Percentiles rank a stretch among this genome's conserved stretches.
phyloP scores from a whole-genome alignment of 345 rosid species.

The Firmiana major region DNA sequence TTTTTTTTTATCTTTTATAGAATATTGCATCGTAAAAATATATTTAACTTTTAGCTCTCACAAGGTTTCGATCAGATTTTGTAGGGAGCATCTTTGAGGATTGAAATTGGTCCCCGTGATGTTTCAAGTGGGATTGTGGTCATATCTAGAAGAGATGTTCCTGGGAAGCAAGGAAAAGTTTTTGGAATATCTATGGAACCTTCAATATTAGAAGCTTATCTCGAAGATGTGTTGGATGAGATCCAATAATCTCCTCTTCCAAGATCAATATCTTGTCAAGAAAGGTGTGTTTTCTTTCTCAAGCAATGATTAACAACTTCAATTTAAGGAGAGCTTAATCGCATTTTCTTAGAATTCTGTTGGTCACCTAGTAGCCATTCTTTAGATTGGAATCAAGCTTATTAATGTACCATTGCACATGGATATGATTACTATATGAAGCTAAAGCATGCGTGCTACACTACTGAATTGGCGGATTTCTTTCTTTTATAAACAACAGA shows the following conservation, averaged over 20 bases:
- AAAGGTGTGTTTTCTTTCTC: no score
- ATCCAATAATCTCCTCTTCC: constrained; percentile 75
- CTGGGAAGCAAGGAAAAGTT: constrained; percentile 86
- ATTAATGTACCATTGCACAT: not conserved
- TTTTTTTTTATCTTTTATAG: not conserved
- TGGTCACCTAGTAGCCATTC: not conserved
- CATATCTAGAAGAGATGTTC: constrained; percentile 84
- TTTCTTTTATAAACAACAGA: not conserved
- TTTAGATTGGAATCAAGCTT: not conserved
- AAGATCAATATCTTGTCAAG: constrained; percentile 28
- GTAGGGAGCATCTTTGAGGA: constrained; percentile 82
- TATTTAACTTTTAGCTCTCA: not conserved
- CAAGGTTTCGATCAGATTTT: constrained; percentile 16
- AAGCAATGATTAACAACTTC: not conserved
- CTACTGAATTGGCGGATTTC: not conserved
- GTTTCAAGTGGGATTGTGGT: constrained; percentile 78
- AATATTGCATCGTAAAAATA: not conserved
- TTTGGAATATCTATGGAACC: constrained; percentile 92
- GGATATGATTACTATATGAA: not conserved
- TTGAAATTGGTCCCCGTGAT: constrained; percentile 96
- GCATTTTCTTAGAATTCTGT: not conserved
- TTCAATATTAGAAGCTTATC: constrained; percentile 55
- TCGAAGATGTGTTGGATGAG: constrained; percentile 45
- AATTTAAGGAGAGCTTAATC: not conserved
- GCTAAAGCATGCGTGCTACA: not conserved